Evolutionary conservation across 129 eudicot genomes (phyloP).

Genomic region (Saposhnikovia divaricata): DNA sequence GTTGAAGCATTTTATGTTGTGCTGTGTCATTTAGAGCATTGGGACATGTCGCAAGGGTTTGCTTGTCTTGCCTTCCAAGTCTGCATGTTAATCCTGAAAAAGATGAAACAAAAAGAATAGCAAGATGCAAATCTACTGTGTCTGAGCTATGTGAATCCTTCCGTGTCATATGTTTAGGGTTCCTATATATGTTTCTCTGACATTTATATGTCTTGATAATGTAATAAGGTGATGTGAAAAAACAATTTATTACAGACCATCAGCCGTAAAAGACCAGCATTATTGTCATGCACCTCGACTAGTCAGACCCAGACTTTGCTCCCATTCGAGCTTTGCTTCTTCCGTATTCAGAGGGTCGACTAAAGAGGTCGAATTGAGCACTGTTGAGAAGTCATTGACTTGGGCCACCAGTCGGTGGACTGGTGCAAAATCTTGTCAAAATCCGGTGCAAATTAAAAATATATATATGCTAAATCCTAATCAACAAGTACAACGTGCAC

Average conservation of each 20-base stretch:
- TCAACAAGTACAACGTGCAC: no score
- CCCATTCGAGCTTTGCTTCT: no score
- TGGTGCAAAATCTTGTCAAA: no score
- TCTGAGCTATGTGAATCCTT: not conserved
- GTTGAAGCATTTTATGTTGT: not conserved
- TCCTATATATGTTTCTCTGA: not conserved
- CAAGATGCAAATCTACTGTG: not conserved
- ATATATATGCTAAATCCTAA: no score
- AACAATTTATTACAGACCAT: not conserved
- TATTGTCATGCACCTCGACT: no score
- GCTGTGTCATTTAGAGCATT: not conserved
- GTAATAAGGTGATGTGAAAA: not conserved
- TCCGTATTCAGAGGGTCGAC: no score
- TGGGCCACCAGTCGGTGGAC: no score
- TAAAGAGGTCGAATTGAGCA: no score
- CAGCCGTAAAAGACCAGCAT: not conserved
- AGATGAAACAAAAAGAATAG: not conserved
- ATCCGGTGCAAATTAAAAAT: no score
- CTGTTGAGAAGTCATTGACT: no score
- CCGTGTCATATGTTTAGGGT: not conserved
- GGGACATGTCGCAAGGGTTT: not conserved
- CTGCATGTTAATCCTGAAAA: not conserved
- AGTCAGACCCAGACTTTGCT: no score
- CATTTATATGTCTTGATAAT: not conserved
- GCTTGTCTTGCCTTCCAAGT: not conserved